Conservation (phyloP, 139 green algal genomes). For the Diplosphaera chodatii region DNA sequence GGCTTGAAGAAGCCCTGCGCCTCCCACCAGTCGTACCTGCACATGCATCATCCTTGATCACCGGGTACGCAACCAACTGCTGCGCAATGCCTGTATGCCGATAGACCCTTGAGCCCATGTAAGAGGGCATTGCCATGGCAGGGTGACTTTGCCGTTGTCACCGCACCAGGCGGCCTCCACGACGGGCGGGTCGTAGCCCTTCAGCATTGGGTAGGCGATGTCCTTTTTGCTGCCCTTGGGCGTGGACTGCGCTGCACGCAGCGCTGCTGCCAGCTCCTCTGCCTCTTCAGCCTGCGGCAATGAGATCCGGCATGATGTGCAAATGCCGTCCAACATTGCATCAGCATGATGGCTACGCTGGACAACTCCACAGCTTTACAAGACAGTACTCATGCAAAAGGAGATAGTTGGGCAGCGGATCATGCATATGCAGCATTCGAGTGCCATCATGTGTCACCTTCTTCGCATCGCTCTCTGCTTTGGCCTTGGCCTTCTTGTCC, state of each 20-base stretch:
- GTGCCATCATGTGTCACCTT: slow-evolving; percentile 27
- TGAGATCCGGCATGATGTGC: too few relatives aligned
- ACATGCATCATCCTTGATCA: background rate
- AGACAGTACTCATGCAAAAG: too few relatives aligned
- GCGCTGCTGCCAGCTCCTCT: slow-evolving; percentile 49
- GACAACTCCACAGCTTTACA: too few relatives aligned
- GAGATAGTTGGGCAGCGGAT: too few relatives aligned
- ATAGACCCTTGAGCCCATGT: too few relatives aligned
- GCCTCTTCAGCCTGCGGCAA: slow-evolving; percentile 54
- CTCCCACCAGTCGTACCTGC: slow-evolving; percentile 81
- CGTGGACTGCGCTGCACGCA: slow-evolving; percentile 49
- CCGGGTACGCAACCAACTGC: too few relatives aligned
- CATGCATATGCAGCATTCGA: too few relatives aligned
- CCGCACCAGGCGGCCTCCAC: slow-evolving; percentile 62
- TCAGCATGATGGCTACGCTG: too few relatives aligned
- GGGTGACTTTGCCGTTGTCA: background rate
- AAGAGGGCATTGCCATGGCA: background rate
- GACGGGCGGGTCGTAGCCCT: slow-evolving; percentile 76
- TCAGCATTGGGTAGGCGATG: slow-evolving; percentile 59
- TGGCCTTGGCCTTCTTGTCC: slow-evolving; percentile 60
- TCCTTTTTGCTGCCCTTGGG: slow-evolving; percentile 85
- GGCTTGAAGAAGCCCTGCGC: slow-evolving; percentile 86
- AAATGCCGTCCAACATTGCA: too few relatives aligned
- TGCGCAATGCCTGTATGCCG: too few relatives aligned
- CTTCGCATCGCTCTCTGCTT: slow-evolving; percentile 73